Conservation (phyloP, 305 asterid species). For the Fraxinus albicans region DNA sequence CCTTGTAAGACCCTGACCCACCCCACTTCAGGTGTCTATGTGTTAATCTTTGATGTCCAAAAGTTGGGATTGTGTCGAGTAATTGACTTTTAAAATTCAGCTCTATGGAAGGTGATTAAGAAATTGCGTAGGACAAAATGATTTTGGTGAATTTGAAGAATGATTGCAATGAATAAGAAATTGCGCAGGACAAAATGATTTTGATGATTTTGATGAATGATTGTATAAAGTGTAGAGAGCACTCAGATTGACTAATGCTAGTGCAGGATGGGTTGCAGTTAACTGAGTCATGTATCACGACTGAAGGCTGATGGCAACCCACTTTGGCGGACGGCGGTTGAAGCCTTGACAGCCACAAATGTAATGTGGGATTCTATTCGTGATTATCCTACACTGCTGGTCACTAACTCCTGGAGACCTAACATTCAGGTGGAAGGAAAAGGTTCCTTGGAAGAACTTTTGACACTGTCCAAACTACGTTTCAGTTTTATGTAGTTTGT, state of each 20-base stretch:
- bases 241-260: background rate
- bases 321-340: background rate
- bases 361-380: background rate
- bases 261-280: background rate
- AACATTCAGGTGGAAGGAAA: background rate
- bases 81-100: background rate
- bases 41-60: background rate
- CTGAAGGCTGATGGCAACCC: background rate
- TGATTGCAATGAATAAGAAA: background rate
- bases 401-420: background rate
- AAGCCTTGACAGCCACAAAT: background rate
- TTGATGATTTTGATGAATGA: background rate
- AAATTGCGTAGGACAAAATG: background rate
- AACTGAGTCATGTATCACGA: background rate
- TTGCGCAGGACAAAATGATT: background rate
- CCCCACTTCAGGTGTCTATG: background rate
- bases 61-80: background rate
- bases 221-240: background rate
- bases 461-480: background rate
- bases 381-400: background rate
- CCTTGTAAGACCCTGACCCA: background rate
- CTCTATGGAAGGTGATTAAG: background rate
- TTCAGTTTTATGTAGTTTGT: background rate
- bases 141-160: background rate
- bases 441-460: background rate